Percentiles rank a stretch among this genome's conserved stretches.
Evolutionary conservation across 2,329 filamentous ascomycete species (phyloP).

Genomic region (Ceratocystis cubensis): DNA sequence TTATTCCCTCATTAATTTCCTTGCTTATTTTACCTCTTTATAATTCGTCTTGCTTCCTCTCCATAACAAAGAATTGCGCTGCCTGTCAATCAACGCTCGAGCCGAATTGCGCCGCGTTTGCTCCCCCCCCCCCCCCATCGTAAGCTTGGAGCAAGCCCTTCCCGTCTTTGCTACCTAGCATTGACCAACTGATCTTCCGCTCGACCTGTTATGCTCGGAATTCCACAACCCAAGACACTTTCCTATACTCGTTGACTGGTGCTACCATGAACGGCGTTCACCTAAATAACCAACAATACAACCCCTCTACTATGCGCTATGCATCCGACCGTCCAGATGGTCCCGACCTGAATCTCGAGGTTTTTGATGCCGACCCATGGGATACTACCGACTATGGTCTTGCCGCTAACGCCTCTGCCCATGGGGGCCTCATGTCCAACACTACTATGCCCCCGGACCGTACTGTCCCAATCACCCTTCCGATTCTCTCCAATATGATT

Average conservation of each 20-base stretch:
- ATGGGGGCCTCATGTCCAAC: background rate
- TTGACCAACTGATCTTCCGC: background rate
- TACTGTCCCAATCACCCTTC: constrained; percentile 11
- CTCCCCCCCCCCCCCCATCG: background rate
- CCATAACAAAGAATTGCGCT: background rate
- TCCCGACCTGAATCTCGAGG: constrained; percentile 9
- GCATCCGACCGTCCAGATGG: constrained; percentile 7
- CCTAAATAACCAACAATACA: constrained; percentile 3
- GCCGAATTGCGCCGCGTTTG: constrained; percentile 6
- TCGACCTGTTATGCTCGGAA: constrained; percentile 13
- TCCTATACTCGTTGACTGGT: constrained; percentile 5
- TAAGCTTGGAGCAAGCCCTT: background rate
- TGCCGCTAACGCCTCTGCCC: constrained; percentile 1
- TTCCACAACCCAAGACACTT: constrained; percentile 9
- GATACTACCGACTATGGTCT: background rate
- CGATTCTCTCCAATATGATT: constrained; percentile 10
- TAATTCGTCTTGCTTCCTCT: background rate
- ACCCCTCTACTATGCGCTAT: constrained; percentile 12
- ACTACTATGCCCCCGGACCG: background rate
- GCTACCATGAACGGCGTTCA: constrained; percentile 1
- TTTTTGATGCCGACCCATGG: constrained; percentile 5
- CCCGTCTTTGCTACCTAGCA: background rate
- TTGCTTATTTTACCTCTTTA: background rate
- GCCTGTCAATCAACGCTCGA: constrained; percentile 6
- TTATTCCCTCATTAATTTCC: background rate